Evolutionary conservation across 768 basidiomycete genomes (phyloP), one percentile per base, ranked within the genome.

Genomic region (Boletus insuetus): DNA sequence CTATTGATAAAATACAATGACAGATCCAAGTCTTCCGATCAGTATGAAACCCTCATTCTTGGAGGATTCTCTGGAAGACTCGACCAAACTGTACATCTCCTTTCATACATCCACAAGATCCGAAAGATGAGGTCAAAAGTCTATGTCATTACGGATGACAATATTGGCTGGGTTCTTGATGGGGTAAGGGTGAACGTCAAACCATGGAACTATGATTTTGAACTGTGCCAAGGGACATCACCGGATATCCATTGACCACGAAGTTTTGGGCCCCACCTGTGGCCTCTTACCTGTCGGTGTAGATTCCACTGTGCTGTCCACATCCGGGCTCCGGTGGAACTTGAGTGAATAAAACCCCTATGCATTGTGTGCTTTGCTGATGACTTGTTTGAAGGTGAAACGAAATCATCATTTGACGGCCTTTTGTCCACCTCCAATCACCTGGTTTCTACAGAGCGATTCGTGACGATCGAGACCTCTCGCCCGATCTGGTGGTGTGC

Each of bases 371-470:
- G 31, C 19, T 34, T 32, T 45, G n/a, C 51, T 68, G 35, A 58
- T 32, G 22, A 22, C 11, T 26, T 58, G 32, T 26, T 38, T 47
- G 29, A 69, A 89, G 87, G 77, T 53, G 77, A 85, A 19, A 69
- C 77, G 43, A 72, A 75, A 58, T 97, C 94, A 0, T 91, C 86
- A 0, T 91, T 98, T 55, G 85, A 89, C 39, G 91, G 91, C 0
- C 64, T 92, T 22, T 70, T 99, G 0, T 98, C 96, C 1, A 97
- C 95, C 0, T 98, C 95, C 0, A 99, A 99, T 64, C 94, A 97
- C 61, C 77, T 99, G 8, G 67, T 92, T 0, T 84, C 86, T 0
- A 78, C 79, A 2, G 79, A 88, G 57, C 73, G 77, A 19, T 67
- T 78, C 1, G 88, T 97, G 6, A 83, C 79, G 66, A 75, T 98